Evolutionary conservation across 352 stramenopile species (phyloP).

Genomic region (Phytophthora ramorum): DNA sequence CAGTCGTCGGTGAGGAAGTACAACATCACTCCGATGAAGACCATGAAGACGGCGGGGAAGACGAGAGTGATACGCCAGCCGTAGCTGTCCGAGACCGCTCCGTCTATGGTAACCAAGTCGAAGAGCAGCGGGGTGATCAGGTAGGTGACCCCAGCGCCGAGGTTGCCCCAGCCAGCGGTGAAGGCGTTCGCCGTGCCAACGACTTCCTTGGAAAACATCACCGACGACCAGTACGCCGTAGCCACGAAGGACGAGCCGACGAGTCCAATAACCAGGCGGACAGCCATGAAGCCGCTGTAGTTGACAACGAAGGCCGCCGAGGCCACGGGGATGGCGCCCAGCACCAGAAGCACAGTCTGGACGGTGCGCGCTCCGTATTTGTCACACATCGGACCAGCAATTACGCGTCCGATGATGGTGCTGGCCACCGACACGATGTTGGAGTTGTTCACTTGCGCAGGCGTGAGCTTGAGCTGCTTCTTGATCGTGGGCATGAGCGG

Average conservation of each 20-base stretch:
- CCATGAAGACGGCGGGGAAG: slow-evolving; percentile 85
- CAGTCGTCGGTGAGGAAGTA: slow-evolving; percentile 33
- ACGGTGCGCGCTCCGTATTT: slow-evolving; percentile 87
- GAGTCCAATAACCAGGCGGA: slow-evolving; percentile 95
- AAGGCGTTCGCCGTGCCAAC: slow-evolving; percentile 95
- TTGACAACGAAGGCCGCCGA: slow-evolving; percentile 79
- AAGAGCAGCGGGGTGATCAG: slow-evolving; percentile 90
- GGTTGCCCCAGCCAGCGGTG: slow-evolving; percentile 93
- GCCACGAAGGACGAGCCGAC: slow-evolving; percentile 93
- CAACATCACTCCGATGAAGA: slow-evolving; percentile 61
- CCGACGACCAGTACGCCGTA: slow-evolving; percentile 93
- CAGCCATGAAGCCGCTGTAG: slow-evolving; percentile 70
- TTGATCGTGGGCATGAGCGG: slow-evolving; percentile 34
- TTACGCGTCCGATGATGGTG: slow-evolving; percentile 90
- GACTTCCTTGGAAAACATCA: slow-evolving; percentile 94
- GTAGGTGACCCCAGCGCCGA: slow-evolving; percentile 90
- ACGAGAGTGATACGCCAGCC: slow-evolving; percentile 92
- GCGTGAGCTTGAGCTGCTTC: slow-evolving; percentile 62
- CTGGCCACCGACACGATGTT: slow-evolving; percentile 91
- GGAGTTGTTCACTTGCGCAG: slow-evolving; percentile 88
- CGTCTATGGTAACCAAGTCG: slow-evolving; percentile 75
- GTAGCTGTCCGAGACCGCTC: slow-evolving; percentile 56
- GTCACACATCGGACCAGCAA: slow-evolving; percentile 93
- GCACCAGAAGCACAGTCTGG: slow-evolving; percentile 77
- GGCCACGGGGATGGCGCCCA: slow-evolving; percentile 85